Evolutionary conservation across 2,329 filamentous ascomycete genomes (phyloP).

Genomic region (Ophiostoma sp.): DNA sequence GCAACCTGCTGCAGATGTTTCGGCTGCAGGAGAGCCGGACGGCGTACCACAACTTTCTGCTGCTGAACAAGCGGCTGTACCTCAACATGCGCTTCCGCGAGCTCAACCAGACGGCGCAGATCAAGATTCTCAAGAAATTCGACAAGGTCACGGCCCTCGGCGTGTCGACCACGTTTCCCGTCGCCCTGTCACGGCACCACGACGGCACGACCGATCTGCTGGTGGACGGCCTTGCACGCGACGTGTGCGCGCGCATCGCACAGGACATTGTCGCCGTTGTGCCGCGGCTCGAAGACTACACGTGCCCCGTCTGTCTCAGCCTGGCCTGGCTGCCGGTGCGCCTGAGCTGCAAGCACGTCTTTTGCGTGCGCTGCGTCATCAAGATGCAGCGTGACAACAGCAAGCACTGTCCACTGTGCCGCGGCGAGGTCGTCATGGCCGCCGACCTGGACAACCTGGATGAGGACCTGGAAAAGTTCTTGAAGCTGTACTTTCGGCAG

Average conservation of each 20-base stretch:
- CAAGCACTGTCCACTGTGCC: conserved; percentile 69
- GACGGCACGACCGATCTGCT: conserved; percentile 55
- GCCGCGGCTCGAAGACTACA: conserved; percentile 78
- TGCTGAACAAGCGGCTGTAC: conserved; percentile 70
- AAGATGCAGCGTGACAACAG: conserved; percentile 68
- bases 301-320: conserved; percentile 72
- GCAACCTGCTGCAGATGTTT: conserved; percentile 56
- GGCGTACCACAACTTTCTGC: conserved; percentile 64
- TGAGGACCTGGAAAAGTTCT: conserved; percentile 58
- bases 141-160: conserved; percentile 68
- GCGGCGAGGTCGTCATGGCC: conserved; percentile 63
- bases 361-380: conserved; percentile 79
- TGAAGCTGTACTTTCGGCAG: conserved; percentile 70
- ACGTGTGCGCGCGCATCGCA: conserved; percentile 69
- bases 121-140: conserved; percentile 87
- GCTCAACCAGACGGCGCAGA: conserved; percentile 70
- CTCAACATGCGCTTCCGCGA: conserved; percentile 78
- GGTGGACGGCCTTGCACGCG: conserved; percentile 63
- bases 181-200: conserved; percentile 32
- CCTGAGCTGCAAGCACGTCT: conserved; percentile 68
- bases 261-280: conserved; percentile 66
- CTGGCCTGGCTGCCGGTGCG: conserved; percentile 79
- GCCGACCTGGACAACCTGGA: conserved; percentile 71
- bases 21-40: conserved; percentile 59
- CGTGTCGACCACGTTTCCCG: conserved; percentile 14